phyloP scores from a whole-genome alignment of 106 monocot species.

The Apostasia shenzhenica region DNA sequence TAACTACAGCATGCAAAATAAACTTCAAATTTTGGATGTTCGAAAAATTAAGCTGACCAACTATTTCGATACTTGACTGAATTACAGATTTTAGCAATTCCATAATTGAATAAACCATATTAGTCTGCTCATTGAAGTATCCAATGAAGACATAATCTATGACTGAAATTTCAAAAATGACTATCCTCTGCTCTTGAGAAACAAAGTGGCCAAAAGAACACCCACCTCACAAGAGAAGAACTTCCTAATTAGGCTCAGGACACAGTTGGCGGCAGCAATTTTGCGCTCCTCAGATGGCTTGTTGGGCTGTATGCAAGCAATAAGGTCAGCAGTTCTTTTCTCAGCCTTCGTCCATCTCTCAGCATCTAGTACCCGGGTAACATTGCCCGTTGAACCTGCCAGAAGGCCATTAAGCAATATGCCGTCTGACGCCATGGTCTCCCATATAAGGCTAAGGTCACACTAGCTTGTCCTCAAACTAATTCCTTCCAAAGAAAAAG shows the following conservation, averaged over 20 bases:
- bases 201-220: background rate
- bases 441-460: constrained; percentile 37
- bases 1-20: too few relatives aligned
- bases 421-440: constrained; percentile 22
- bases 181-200: too few relatives aligned
- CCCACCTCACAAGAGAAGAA: constrained; percentile 68
- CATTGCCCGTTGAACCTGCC: constrained; percentile 19
- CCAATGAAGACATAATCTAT: too few relatives aligned
- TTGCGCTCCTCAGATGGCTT: constrained; percentile 48
- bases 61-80: too few relatives aligned
- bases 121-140: too few relatives aligned
- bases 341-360: constrained; percentile 64
- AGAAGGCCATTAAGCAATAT: constrained; percentile 46
- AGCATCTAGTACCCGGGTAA: constrained; percentile 40
- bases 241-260: constrained; percentile 48
- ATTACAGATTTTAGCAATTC: too few relatives aligned
- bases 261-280: constrained; percentile 64
- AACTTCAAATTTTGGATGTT: too few relatives aligned
- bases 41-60: too few relatives aligned
- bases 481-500: too few relatives aligned
- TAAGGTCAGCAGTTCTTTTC: constrained; percentile 41
- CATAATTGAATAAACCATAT: too few relatives aligned
- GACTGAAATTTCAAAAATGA: too few relatives aligned
- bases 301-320: constrained; percentile 65
- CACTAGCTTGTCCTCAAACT: background rate